Conservation (phyloP, 257 asterid genomes). For the Primulina tabacum region DNA sequence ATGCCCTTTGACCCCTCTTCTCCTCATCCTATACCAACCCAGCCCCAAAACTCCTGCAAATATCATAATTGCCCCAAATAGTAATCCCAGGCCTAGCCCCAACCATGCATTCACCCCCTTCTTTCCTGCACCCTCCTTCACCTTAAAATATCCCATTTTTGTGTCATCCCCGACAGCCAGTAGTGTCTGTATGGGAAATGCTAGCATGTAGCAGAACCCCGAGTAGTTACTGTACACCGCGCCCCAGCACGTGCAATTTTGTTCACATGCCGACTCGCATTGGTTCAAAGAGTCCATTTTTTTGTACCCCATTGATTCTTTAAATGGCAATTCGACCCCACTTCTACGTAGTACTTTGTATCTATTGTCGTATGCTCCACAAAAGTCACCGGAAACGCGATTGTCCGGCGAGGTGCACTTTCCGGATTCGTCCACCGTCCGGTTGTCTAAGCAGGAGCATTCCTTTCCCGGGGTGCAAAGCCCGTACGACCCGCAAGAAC, state of each 20-base stretch:
- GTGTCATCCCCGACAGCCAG: conserved; percentile 54
- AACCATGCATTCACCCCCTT: conserved; percentile 36
- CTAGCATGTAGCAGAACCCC: conserved; percentile 84
- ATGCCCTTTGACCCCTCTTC: conserved; percentile 52
- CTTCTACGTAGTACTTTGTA: conserved; percentile 36
- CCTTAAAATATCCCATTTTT: conserved; percentile 74
- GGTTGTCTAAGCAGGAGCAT: conserved; percentile 69
- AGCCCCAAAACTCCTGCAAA: conserved; percentile 47
- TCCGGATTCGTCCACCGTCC: conserved; percentile 33
- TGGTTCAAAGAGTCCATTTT: conserved; percentile 40
- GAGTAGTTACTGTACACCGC: conserved; percentile 80
- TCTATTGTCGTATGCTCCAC: conserved; percentile 39
- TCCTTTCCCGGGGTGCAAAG: conserved; percentile 59
- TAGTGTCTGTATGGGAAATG: conserved; percentile 61
- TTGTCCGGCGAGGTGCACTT: conserved; percentile 37
- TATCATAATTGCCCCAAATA: conserved; percentile 54
- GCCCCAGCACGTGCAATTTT: conserved; percentile 84
- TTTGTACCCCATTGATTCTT: conserved; percentile 55
- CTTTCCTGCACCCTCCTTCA: conserved; percentile 56
- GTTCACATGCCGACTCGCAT: conserved; percentile 63
- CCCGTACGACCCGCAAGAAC: conserved; percentile 70
- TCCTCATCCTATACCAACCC: conserved; percentile 46
- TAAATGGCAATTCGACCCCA: conserved; percentile 82
- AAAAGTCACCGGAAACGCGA: conserved; percentile 42
- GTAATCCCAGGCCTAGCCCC: conserved; percentile 50